Percentiles rank a stretch among this genome's conserved stretches.
Conservation (phyloP, 2,329 filamentous ascomycete species). For the Periconia sp. region DNA sequence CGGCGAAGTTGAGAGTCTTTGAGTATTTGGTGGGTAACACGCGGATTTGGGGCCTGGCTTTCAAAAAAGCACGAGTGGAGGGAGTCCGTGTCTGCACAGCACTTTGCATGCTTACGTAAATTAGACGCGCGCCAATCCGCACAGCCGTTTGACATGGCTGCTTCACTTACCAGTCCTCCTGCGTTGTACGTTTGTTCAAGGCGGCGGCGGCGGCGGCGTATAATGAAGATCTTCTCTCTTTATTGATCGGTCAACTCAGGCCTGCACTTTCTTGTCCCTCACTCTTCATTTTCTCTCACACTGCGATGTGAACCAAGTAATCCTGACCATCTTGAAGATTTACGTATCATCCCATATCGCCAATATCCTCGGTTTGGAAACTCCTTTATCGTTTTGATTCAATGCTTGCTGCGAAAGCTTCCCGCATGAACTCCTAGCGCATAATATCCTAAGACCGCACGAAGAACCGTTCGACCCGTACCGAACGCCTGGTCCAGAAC, state of each 20-base stretch:
- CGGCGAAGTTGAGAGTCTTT: neutral
- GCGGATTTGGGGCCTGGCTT: too few species aligned
- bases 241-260: too few species aligned
- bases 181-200: neutral
- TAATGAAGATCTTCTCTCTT: neutral
- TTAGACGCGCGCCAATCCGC: too few species aligned
- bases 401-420: constrained; percentile 1
- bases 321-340: constrained; percentile 5
- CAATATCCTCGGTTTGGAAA: constrained; percentile 1
- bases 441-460: constrained; percentile 1
- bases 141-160: too few species aligned
- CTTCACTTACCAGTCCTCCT: neutral
- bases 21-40: too few species aligned
- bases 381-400: constrained; percentile 5
- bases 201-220: too few species aligned
- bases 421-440: neutral
- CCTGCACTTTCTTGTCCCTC: neutral
- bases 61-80: too few species aligned
- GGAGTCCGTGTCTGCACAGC: too few species aligned
- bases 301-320: neutral
- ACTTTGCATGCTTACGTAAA: too few species aligned
- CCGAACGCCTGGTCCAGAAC: constrained; percentile 1
- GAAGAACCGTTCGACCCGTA: neutral
- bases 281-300: too few species aligned
- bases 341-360: neutral